Percentiles rank a stretch among this genome's conserved stretches.
Evolutionary conservation across 2,329 filamentous ascomycete genomes (phyloP).

Genomic region (Clonostachys rosea): DNA sequence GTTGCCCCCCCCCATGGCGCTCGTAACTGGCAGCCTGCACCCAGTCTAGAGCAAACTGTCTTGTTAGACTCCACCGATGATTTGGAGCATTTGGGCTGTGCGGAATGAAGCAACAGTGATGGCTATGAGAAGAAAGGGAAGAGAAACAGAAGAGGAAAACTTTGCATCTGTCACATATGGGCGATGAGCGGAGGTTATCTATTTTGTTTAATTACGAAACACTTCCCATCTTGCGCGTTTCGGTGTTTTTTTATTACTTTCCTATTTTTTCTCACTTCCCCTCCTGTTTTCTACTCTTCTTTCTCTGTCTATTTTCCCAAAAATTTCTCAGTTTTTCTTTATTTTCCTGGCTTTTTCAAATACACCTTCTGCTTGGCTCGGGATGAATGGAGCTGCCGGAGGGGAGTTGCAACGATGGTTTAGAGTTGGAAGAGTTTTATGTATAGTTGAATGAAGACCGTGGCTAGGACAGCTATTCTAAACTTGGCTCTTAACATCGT

Average conservation of each 20-base stretch:
- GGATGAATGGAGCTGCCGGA: too few relatives aligned
- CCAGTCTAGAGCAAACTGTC: not conserved
- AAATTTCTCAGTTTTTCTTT: conserved; percentile 3
- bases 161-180: conserved; percentile 20
- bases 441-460: too few relatives aligned
- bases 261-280: conserved; percentile 4
- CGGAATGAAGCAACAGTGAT: not conserved
- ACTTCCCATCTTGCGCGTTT: conserved; percentile 13
- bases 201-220: conserved; percentile 48
- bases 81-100: not conserved
- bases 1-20: too few relatives aligned
- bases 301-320: conserved; percentile 6
- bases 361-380: too few relatives aligned
- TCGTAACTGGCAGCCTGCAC: too few relatives aligned
- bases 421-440: too few relatives aligned
- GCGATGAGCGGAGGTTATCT: conserved; percentile 35
- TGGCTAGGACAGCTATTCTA: too few relatives aligned
- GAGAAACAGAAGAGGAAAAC: conserved; percentile 3
- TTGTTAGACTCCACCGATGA: not conserved
- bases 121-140: not conserved
- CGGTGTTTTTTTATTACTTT: conserved; percentile 12
- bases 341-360: conserved; percentile 13
- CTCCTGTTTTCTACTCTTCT: conserved; percentile 16
- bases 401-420: too few relatives aligned
- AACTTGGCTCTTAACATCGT: too few relatives aligned